phyloP scores from a whole-genome alignment of 306 rosid genomes.

The Quercus berberidifolia region DNA sequence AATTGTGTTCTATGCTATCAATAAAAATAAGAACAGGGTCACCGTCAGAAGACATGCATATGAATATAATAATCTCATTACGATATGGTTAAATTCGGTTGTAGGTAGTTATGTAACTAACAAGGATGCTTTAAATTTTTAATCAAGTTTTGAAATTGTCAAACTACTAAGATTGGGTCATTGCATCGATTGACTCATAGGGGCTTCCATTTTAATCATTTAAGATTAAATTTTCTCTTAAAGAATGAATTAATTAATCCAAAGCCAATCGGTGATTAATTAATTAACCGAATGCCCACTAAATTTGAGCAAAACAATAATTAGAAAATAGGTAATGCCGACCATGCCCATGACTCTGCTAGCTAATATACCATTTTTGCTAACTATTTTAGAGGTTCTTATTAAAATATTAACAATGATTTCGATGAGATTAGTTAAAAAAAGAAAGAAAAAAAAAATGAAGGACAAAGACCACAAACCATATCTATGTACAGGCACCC shows the following conservation, averaged over 20 bases:
- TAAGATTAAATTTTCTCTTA: neutral
- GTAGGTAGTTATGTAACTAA: constrained; percentile 24
- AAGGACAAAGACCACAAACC: constrained; percentile 20
- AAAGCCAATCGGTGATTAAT: neutral
- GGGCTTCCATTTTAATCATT: neutral
- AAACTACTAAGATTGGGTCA: neutral
- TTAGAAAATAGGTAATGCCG: constrained; percentile 15
- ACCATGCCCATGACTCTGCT: constrained; percentile 19
- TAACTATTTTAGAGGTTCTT: neutral
- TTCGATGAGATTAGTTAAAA: neutral
- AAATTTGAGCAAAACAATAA: neutral
- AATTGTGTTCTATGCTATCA: too few relatives aligned
- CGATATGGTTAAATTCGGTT: constrained; percentile 17
- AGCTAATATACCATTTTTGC: neutral
- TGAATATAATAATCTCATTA: too few relatives aligned
- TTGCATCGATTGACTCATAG: neutral
- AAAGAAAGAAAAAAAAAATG: neutral
- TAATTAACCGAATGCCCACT: neutral
- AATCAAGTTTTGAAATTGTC: neutral
- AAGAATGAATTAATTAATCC: neutral
- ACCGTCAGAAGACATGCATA: too few relatives aligned
- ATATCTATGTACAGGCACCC: constrained; percentile 47
- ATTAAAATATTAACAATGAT: neutral
- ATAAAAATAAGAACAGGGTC: too few relatives aligned
- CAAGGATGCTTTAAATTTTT: constrained; percentile 4